These are phyloP conservation scores for Paragyromitra xinjiangensis DNA, from an alignment of 495 filamentous ascomycete species.

Conservation along the genomic window DNA sequence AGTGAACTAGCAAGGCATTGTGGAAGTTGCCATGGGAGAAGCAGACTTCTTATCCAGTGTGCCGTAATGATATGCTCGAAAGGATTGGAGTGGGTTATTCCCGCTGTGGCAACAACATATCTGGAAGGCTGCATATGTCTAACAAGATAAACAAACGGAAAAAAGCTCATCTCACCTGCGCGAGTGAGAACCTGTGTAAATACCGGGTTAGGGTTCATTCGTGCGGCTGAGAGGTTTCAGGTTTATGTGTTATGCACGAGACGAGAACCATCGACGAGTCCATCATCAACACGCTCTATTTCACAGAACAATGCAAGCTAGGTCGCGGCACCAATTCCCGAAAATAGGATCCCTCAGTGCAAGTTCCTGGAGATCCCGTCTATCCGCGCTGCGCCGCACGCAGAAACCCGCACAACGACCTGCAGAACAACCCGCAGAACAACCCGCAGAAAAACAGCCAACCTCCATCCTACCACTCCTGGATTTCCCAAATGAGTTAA, in stretches of 20 bases:
- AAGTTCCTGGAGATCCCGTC: background rate
- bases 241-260: slow-evolving; percentile 1
- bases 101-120: too few relatives aligned
- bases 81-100: too few relatives aligned
- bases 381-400: background rate
- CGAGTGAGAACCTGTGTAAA: slow-evolving; percentile 22
- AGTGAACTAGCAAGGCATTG: too few relatives aligned
- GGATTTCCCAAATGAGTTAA: slow-evolving; percentile 9
- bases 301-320: background rate
- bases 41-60: too few relatives aligned
- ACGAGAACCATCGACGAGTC: background rate
- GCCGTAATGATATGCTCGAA: too few relatives aligned
- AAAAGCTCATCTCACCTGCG: too few relatives aligned
- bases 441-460: background rate
- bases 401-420: background rate
- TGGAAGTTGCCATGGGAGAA: too few relatives aligned
- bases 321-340: background rate
- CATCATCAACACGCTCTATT: slow-evolving; percentile 2
- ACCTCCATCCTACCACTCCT: slow-evolving; percentile 1
- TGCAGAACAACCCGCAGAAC: background rate
- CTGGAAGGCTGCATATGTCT: too few relatives aligned
- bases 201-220: slow-evolving; percentile 1
- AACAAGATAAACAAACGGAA: too few relatives aligned
- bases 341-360: background rate
- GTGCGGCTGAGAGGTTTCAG: background rate